A percentile compares a stretch with the other conserved stretches of the same genome.
These are phyloP conservation scores for Emmonsiellopsis sp. DNA, from an alignment of 2,329 filamentous ascomycete species.

Conservation along the genomic window DNA sequence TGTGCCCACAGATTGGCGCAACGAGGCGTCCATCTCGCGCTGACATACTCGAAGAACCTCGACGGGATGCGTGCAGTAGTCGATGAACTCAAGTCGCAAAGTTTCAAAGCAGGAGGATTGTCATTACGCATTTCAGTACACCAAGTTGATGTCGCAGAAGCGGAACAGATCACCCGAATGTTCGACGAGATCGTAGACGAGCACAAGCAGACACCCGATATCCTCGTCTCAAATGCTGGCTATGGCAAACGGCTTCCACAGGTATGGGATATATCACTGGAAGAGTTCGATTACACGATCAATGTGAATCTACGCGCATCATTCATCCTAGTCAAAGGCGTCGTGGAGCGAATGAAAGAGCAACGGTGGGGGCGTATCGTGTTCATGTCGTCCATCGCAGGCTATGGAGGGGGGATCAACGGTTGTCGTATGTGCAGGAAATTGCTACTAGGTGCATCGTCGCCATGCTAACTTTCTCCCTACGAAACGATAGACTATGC, in stretches of 20 bases:
- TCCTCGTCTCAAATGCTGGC: slow-evolving; percentile 59
- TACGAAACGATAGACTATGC: slow-evolving; percentile 35
- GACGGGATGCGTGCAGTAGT: slow-evolving; percentile 39
- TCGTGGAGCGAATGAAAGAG: slow-evolving; percentile 52
- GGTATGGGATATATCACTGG: slow-evolving; percentile 51
- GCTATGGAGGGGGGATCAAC: slow-evolving; percentile 55
- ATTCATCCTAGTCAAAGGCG: slow-evolving; percentile 53
- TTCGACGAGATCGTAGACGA: slow-evolving; percentile 46
- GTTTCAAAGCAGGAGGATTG: not conserved
- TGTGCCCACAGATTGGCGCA: slow-evolving; percentile 48
- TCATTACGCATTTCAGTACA: slow-evolving; percentile 45
- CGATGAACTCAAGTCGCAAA: slow-evolving; percentile 29
- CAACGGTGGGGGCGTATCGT: slow-evolving; percentile 56
- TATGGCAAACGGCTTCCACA: slow-evolving; percentile 52
- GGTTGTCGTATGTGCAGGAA: slow-evolving; percentile 40
- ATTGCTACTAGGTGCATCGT: no score
- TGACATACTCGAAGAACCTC: slow-evolving; percentile 50
- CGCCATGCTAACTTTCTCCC: not conserved
- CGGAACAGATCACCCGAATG: slow-evolving; percentile 45
- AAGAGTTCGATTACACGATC: slow-evolving; percentile 57
- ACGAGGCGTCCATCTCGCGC: slow-evolving; percentile 46
- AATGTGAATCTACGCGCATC: slow-evolving; percentile 54
- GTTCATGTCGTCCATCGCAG: slow-evolving; percentile 56
- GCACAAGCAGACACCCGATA: slow-evolving; percentile 50
- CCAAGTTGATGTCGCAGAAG: slow-evolving; percentile 49